Evolutionary conservation across 1,139 yeast genomes (phyloP), one percentile per base, ranked within the genome.

Genomic region (Groenewaldozyma sp.): DNA sequence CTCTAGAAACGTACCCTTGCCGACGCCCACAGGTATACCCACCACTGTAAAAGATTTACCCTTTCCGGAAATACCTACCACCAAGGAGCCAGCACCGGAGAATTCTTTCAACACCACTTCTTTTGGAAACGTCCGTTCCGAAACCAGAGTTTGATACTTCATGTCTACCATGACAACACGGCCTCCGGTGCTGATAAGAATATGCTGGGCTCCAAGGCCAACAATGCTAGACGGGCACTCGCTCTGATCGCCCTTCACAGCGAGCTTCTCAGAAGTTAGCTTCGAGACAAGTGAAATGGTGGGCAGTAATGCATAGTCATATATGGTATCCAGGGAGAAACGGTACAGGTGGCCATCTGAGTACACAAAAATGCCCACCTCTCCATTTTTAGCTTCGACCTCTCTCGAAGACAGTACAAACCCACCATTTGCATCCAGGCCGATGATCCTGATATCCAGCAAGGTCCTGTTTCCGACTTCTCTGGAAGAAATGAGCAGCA

Each of bases 1-100:
- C 50, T 83, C 91, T 45, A 76, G 71, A 46, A 86, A 66, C 35
- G 76, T 76, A 47, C 88, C 87, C 31, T 73, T 62, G 2, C 94
- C 94, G 13, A 78, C 74, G 45, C 78, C 76, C 28, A 82, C 68
- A 38, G 77, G 61, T 28, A 70, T 48, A 2, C 68, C 64, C 26
- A 66, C 62, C 20, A 70, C 11, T 3, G 24, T 44, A 9, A 58
- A 49, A 13, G 39, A 33, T 21, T 39, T 43, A 18, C 34, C 40
- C 28, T 34, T 36, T 28, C 33, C 24, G 17, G 38, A 28, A 9
- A 28, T 6, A 9, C 38, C 38, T 4, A 35, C 38, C 4, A 26
- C 26, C 13, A 35, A 13, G 13, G 34, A 20, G 4, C 21, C 34
- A n/a, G n/a, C n/a, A 7, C 16, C 16, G 4, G n/a, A 19, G n/a